Conservation (phyloP, 768 basidiomycete genomes). For the Lentinula guzmanii region DNA sequence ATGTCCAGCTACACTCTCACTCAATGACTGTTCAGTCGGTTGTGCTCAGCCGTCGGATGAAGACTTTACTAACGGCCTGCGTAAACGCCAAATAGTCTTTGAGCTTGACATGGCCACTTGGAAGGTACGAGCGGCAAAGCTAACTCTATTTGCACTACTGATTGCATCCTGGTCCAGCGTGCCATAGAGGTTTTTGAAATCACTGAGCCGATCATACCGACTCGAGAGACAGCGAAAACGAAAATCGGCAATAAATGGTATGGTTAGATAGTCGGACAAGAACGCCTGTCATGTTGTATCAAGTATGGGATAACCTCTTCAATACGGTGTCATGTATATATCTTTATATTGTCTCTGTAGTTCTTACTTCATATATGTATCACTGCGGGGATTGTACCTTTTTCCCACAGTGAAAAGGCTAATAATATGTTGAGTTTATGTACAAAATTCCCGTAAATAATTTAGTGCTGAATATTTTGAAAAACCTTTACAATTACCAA, state of each 20-base stretch:
- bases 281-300: not conserved
- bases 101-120: conserved; percentile 91
- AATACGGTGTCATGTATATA: not conserved
- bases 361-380: not conserved
- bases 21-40: conserved; percentile 33
- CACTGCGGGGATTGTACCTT: too few species aligned
- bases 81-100: conserved; percentile 81
- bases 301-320: too few species aligned
- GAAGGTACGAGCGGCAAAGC: conserved; percentile 46
- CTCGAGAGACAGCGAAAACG: conserved; percentile 53
- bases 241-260: conserved; percentile 69
- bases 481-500: too few species aligned
- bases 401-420: too few species aligned
- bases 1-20: not conserved
- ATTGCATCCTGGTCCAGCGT: conserved; percentile 37
- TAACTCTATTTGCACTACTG: not conserved
- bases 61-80: conserved; percentile 57
- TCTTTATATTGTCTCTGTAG: not conserved
- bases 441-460: too few species aligned
- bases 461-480: too few species aligned
- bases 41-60: conserved; percentile 61
- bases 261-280: conserved; percentile 33
- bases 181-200: conserved; percentile 88
- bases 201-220: conserved; percentile 67
- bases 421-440: too few species aligned